Evolutionary conservation across 1,139 yeast genomes (phyloP), one percentile per base, ranked within the genome.

Genomic region (Saccharomyces pastorianus): DNA sequence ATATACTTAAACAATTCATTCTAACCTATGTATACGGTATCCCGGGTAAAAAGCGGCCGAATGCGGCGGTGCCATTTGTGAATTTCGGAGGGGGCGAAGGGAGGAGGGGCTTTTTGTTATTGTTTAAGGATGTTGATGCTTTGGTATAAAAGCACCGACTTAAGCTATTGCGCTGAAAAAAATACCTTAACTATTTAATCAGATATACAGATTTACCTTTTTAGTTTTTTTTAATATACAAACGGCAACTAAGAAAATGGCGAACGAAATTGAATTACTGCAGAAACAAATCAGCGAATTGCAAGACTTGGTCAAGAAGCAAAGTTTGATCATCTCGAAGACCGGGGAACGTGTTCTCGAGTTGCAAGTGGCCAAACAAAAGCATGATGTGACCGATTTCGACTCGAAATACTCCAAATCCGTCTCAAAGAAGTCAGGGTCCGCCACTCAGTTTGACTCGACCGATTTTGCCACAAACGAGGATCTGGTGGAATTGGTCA

Each of bases 401-500:
- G 56, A 58, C 6, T 31, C 59, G 1, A 59, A 55, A 46, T 53
- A 50, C 28, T 28, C 51, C 11, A 23, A 27, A 4, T 38, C 44
- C 44, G 13, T 38, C 25, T 38, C 44, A 6, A 38, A 38, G 44
- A 49, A 47, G 14, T 51, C 49, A 6, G 46, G 46, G 23, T 44
- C 55, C 3, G 50, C 51, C 23, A 51, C 66, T 13, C 59, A 56
- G n/a, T 60, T 78, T 23, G 88, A 83, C 58, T 63, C 83, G 11
- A 71, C 79, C 2, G 91, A 86, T 58, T 84, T 77, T 58, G 86
- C 84, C 42, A 83, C 90, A 13, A 85, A 87, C 61, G 95, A 87
- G 56, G 98, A 91, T 64, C 73, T 91, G 20, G 88, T 87, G 1
- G 89, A 86, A 64, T 72, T 88, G 49, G 97, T 90, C 11, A 90